Evolutionary conservation across 2,329 filamentous ascomycete species (phyloP).

Genomic region (Catunica adiposa): DNA sequence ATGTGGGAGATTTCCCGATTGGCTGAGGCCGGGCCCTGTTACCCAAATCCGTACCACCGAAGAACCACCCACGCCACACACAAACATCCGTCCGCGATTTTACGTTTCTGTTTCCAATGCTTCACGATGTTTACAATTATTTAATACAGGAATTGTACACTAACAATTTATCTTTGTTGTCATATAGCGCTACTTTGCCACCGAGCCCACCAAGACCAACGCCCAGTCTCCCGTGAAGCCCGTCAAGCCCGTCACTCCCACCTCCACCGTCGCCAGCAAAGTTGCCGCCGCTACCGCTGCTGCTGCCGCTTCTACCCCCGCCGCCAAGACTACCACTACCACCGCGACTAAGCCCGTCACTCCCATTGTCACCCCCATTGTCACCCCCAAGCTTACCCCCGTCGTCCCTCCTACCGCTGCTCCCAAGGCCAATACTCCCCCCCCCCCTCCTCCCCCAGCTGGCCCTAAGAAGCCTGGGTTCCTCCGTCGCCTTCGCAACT

Average conservation of each 20-base stretch:
- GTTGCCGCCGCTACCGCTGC: constrained; percentile 19
- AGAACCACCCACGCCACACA: too few relatives aligned
- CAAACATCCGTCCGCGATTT: too few relatives aligned
- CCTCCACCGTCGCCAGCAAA: constrained; percentile 27
- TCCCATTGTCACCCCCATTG: constrained; percentile 15
- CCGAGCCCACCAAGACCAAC: constrained; percentile 22
- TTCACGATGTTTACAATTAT: too few relatives aligned
- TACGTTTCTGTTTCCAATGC: too few relatives aligned
- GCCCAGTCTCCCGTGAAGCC: constrained; percentile 27
- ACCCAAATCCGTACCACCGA: too few relatives aligned
- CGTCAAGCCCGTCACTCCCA: constrained; percentile 22
- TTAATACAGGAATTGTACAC: background rate
- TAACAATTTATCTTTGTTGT: constrained; percentile 1
- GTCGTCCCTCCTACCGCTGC: constrained; percentile 18
- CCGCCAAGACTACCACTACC: constrained; percentile 13
- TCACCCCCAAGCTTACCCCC: constrained; percentile 12
- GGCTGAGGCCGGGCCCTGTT: too few relatives aligned
- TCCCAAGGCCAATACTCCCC: too few relatives aligned
- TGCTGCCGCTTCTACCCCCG: constrained; percentile 8
- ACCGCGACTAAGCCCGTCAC: background rate
- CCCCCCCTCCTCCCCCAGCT: constrained; percentile 22
- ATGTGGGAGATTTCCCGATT: too few relatives aligned
- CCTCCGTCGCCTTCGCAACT: constrained; percentile 57
- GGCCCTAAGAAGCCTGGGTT: constrained; percentile 44
- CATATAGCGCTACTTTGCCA: constrained; percentile 39